Evolutionary conservation across 78 protist species (phyloP).

Genomic region (Dictyostelium purpureum): DNA sequence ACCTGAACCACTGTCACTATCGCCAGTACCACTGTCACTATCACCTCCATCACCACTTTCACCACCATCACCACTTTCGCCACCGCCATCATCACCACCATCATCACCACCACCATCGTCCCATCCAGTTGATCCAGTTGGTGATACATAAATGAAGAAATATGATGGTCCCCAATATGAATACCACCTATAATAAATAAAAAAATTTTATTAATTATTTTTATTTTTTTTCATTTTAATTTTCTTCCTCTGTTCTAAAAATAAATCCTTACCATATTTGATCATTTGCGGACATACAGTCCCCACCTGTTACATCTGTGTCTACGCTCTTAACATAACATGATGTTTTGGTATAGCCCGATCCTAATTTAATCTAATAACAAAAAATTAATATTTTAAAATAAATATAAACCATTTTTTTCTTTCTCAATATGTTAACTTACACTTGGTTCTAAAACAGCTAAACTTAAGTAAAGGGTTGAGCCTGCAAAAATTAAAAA

Average conservation of each 20-base stretch:
- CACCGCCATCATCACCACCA: background rate
- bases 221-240: background rate
- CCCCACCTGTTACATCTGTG: too few species aligned
- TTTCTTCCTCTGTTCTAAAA: too few species aligned
- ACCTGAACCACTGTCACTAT: background rate
- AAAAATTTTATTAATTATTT: background rate
- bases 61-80: background rate
- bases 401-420: background rate
- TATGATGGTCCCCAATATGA: constrained; percentile 40
- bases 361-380: too few species aligned
- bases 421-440: background rate
- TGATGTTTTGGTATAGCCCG: too few species aligned
- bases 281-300: too few species aligned
- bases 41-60: background rate
- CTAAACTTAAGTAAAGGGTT: background rate
- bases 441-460: background rate
- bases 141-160: constrained; percentile 42
- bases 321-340: too few species aligned
- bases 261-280: too few species aligned
- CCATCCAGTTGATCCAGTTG: background rate
- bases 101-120: constrained; percentile 20
- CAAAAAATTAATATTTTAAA: too few species aligned
- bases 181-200: constrained; percentile 42
- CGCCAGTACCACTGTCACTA: background rate
- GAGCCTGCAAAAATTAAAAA: background rate